These are phyloP conservation scores for Kazachstania martiniae DNA, from an alignment of 805 yeast species.

Conservation along the genomic window DNA sequence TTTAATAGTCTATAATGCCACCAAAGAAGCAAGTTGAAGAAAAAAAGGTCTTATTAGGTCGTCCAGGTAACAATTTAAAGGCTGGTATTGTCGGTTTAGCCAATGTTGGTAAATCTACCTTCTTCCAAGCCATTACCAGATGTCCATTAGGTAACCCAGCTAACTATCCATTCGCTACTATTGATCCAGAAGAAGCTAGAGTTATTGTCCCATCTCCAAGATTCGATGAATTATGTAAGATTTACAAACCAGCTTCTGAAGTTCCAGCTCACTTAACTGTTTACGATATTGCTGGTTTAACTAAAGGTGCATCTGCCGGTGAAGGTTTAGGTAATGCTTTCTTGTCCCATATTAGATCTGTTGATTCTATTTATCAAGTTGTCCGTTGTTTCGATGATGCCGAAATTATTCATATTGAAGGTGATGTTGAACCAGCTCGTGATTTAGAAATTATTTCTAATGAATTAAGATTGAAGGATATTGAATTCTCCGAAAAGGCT, in stretches of 20 bases:
- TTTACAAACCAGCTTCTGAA: slow-evolving; percentile 74
- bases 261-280: slow-evolving; percentile 91
- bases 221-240: slow-evolving; percentile 61
- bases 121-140: slow-evolving; percentile 71
- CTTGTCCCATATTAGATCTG: slow-evolving; percentile 92
- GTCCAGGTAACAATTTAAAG: slow-evolving; percentile 53
- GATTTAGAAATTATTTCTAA: slow-evolving; percentile 86
- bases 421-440: slow-evolving; percentile 90
- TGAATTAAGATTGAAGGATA: slow-evolving; percentile 92
- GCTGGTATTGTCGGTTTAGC: slow-evolving; percentile 76
- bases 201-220: slow-evolving; percentile 88
- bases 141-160: slow-evolving; percentile 64
- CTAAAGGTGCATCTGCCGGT: slow-evolving; percentile 93
- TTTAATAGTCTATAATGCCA: slow-evolving; percentile 17
- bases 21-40: slow-evolving; percentile 36
- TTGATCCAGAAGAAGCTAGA: slow-evolving; percentile 96
- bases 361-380: slow-evolving; percentile 95
- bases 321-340: slow-evolving; percentile 98
- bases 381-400: slow-evolving; percentile 97
- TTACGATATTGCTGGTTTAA: slow-evolving; percentile 95
- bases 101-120: slow-evolving; percentile 70
- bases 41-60: slow-evolving; percentile 67
- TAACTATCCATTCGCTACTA: slow-evolving; percentile 75
- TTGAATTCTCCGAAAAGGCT: slow-evolving; percentile 84
- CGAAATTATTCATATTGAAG: slow-evolving; percentile 93